Evolutionary conservation across 225 moss, liverwort and hornwort species (phyloP), one percentile per base, ranked within the genome.

Genomic region (Pseudisothecium myosuroides): DNA sequence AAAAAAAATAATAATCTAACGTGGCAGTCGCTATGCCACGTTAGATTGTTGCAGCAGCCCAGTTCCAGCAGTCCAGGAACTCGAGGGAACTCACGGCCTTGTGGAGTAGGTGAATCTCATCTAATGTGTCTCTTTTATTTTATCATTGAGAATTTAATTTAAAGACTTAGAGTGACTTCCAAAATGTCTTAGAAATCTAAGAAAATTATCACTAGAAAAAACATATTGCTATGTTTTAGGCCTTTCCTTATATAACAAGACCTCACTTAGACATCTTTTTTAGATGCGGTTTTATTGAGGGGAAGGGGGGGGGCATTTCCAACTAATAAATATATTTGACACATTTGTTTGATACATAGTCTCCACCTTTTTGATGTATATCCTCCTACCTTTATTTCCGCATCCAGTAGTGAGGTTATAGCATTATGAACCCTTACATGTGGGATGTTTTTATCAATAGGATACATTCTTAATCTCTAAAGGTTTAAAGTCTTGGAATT

Each of bases 391-490:
- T 72, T 43, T 43, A 71, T 10, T 72, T 27, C 6, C 16, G 28
- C 1, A 1, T 45, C 1, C 0, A 73, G 0, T 45, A 28, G 45
- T 71, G 9, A 39, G 3, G 15, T 15, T 9, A 17, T 45, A 45
- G 73, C 17, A 28, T 45, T 73, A 73, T 28, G 5, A 73, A 72
- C 4, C 32, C 3, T 7, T 20, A 32, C 2, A 20, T 7, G 5
- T 50, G 12, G 32, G 8, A 32, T 20, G 18, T 49, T 12, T 49
- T 31, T 49, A 49, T 49, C 12, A 32, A 32, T 20, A 75, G 7
- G 2, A 1, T 49, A 75, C 2, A 75, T 6, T 6, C 12, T 19
- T 19, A 49, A 20, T 0, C 2, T 7, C 2, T 8, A 12, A 32
- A 50, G 32, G 5, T 50, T 32, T 3, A 75, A 49, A 75, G 2